phyloP scores from a whole-genome alignment of 225 moss, liverwort and hornwort genomes.

The Rhytidiadelphus loreus region DNA sequence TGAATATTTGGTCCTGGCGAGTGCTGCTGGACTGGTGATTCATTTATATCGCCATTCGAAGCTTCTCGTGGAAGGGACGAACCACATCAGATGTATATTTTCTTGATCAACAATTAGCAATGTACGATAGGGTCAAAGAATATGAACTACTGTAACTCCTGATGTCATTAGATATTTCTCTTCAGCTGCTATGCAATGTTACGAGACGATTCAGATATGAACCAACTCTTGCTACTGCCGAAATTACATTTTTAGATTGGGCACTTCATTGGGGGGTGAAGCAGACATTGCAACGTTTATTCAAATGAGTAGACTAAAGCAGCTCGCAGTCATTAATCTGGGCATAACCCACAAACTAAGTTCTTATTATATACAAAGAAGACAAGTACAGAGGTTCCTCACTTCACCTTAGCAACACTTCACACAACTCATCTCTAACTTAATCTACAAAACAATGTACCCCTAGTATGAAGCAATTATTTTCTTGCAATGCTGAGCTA shows the following conservation, averaged over 20 bases:
- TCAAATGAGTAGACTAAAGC: background rate
- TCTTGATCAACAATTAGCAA: background rate
- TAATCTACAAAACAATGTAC: background rate
- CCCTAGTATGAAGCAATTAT: background rate
- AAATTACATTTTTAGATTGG: background rate
- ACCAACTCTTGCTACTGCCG: background rate
- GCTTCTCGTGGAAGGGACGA: background rate
- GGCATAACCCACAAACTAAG: background rate
- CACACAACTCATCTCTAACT: background rate
- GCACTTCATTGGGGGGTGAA: background rate
- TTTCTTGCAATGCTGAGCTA: background rate
- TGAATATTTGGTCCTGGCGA: background rate
- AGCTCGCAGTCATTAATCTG: background rate
- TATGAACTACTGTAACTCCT: background rate
- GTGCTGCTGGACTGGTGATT: background rate
- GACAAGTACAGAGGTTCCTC: background rate
- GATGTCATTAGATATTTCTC: background rate
- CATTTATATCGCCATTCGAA: background rate
- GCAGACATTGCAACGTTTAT: background rate
- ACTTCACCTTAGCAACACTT: background rate
- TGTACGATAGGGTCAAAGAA: background rate
- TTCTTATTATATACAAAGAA: constrained; percentile 6
- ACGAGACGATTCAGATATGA: background rate
- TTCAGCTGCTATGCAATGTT: background rate
- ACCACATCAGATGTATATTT: background rate